phyloP scores from a whole-genome alignment of 75 land plant genomes.

The Gnetum montanum region DNA sequence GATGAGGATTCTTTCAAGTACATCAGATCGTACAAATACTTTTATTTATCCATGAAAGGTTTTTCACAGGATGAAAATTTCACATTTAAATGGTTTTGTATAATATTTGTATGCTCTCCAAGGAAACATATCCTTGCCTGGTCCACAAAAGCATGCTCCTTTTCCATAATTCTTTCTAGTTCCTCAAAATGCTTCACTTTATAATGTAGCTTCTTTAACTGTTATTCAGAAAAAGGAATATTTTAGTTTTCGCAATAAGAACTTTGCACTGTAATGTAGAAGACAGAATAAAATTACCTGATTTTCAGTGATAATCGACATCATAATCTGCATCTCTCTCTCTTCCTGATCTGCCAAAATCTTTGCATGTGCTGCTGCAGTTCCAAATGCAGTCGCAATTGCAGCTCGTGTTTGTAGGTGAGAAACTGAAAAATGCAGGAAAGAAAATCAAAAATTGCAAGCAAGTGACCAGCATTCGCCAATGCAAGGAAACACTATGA shows the following conservation, averaged over 20 bases:
- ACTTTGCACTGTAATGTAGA: not conserved
- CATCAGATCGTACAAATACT: too few relatives aligned
- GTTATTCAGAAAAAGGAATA: slow-evolving; percentile 1
- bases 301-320: slow-evolving; percentile 67
- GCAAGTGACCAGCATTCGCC: not conserved
- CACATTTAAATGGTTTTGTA: slow-evolving; percentile 12
- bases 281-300: slow-evolving; percentile 44
- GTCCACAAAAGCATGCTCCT: slow-evolving; percentile 43
- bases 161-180: slow-evolving; percentile 63
- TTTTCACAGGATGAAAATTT: too few relatives aligned
- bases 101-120: slow-evolving; percentile 41
- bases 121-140: slow-evolving; percentile 40
- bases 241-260: not conserved
- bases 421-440: slow-evolving; percentile 1
- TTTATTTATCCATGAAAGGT: too few relatives aligned
- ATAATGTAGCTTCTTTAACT: slow-evolving; percentile 60
- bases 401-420: slow-evolving; percentile 47
- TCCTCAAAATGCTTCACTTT: slow-evolving; percentile 82
- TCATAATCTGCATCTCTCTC: slow-evolving; percentile 65
- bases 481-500: too few relatives aligned
- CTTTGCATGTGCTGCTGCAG: slow-evolving; percentile 85
- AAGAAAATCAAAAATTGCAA: not conserved
- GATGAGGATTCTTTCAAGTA: too few relatives aligned
- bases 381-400: slow-evolving; percentile 73
- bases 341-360: slow-evolving; percentile 90